Evolutionary conservation across 1,284 basidiomycete genomes (phyloP), one percentile per base, ranked within the genome.

Genomic region (Pholiota adiposa): DNA sequence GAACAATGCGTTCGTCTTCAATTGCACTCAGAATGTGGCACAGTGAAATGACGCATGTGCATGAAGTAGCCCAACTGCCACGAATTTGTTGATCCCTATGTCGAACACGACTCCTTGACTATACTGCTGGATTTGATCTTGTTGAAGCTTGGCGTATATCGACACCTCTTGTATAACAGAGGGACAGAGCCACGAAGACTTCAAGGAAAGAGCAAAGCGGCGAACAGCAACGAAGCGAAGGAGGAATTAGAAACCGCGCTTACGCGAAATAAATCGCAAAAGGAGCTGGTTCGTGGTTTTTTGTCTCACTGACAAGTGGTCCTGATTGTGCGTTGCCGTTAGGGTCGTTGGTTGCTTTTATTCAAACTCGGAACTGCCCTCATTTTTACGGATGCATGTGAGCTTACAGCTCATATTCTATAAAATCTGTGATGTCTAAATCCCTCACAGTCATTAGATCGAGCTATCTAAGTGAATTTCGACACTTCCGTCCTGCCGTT

Each of bases 111-210:
- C 64, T 77, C 82, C 0, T 77, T 96, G 53, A 88, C 89, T 0
- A 78, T 97, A 19, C 75, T 94, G 1, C 80, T 97, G 46, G 95
- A 97, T 73, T 79, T 97, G 8, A 91, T 97, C 55, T 81, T 97
- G 25, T 83, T 97, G 44, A 97, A 96, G 72, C 82, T 92, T 19
- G 88, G 88, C 21, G 94, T 96, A 1, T 97, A 92, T 71, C 81
- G 93, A 12, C 95, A 97, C 76, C 75, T 97, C 23, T 77, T 97
- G n/a, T 97, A 93, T 72, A 97, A 97, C 69, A 81, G 93, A 44
- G 92, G 87, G 4, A 77, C 87, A 1, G 80, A 83, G 44, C 90
- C 91, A 1, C 75, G 86, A 61, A 80, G 73, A 60, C 73, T 70
- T 60, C 71, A 60, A 18, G 72, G 65, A 34, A 63, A 44, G 41